phyloP scores from a whole-genome alignment of 1,284 basidiomycete genomes.

The Fomitopsis schrenkii region DNA sequence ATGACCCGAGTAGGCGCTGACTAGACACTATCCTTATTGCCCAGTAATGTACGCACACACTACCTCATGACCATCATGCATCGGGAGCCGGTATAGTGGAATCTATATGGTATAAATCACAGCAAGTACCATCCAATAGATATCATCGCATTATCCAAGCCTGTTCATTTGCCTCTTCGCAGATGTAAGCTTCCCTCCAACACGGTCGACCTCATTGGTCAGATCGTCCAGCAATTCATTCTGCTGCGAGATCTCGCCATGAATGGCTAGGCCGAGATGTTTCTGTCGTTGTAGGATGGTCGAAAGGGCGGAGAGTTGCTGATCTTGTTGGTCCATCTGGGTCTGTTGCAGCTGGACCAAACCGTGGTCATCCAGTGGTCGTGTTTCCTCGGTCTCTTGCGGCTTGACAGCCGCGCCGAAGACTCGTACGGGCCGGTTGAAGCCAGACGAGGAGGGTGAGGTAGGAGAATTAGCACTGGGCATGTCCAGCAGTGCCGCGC shows the following conservation, averaged over 20 bases:
- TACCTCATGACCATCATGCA: conserved; percentile 20
- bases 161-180: conserved; percentile 82
- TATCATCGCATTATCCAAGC: conserved; percentile 40
- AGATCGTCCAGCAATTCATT: conserved; percentile 85
- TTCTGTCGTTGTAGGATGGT: conserved; percentile 84
- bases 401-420: conserved; percentile 66
- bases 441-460: conserved; percentile 22
- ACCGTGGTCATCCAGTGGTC: conserved; percentile 82
- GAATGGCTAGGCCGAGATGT: conserved; percentile 86
- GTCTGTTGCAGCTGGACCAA: conserved; percentile 76
- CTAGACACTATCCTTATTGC: conserved; percentile 11
- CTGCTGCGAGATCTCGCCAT: conserved; percentile 79
- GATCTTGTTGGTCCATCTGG: conserved; percentile 83
- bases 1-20: conserved; percentile 11
- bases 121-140: neutral
- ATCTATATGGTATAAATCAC: conserved; percentile 1
- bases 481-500: conserved; percentile 55
- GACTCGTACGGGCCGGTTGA: conserved; percentile 59
- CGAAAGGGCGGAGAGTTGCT: conserved; percentile 74
- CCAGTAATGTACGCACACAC: conserved; percentile 17
- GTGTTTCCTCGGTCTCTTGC: conserved; percentile 81
- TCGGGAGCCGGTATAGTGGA: conserved; percentile 13
- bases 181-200: conserved; percentile 71
- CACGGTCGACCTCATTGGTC: conserved; percentile 67
- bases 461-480: conserved; percentile 2